Evolutionary conservation across 257 asterid genomes (phyloP).

Genomic region (Agastache rugosa): DNA sequence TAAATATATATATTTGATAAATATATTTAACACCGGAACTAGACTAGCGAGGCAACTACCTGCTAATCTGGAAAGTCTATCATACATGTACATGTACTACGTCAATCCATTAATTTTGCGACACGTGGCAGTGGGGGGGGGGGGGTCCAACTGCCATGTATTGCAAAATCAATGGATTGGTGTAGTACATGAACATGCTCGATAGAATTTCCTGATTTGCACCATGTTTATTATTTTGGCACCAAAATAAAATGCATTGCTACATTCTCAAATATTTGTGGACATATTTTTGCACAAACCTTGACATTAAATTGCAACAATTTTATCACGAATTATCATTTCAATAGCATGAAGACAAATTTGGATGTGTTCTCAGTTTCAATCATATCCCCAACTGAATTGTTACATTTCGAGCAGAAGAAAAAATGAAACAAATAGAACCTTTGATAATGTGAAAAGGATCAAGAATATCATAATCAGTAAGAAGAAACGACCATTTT

Average conservation of each 20-base stretch:
- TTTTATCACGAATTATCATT: neutral
- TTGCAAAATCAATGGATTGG: too few relatives aligned
- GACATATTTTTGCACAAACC: too few relatives aligned
- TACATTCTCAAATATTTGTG: neutral
- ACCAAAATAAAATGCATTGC: too few relatives aligned
- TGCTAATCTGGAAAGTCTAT: too few relatives aligned
- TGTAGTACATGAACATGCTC: too few relatives aligned
- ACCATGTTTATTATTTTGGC: neutral
- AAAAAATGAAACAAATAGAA: neutral
- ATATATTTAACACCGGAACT: too few relatives aligned
- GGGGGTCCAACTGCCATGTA: too few relatives aligned
- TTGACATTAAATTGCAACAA: neutral
- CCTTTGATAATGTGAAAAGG: neutral
- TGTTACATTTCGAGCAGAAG: constrained; percentile 3
- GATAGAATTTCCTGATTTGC: neutral
- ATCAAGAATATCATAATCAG: constrained; percentile 9
- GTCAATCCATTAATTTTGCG: too few relatives aligned
- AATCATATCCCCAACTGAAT: neutral
- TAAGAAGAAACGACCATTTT: neutral
- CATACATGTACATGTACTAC: too few relatives aligned
- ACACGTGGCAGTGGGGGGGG: too few relatives aligned
- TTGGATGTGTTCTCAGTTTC: neutral
- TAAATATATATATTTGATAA: too few relatives aligned
- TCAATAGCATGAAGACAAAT: neutral
- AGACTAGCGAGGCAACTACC: too few relatives aligned